Percentiles rank a stretch among this genome's conserved stretches.
Evolutionary conservation across 1,284 basidiomycete species (phyloP).

Genomic region (Mycosarcoma mackinlayi): DNA sequence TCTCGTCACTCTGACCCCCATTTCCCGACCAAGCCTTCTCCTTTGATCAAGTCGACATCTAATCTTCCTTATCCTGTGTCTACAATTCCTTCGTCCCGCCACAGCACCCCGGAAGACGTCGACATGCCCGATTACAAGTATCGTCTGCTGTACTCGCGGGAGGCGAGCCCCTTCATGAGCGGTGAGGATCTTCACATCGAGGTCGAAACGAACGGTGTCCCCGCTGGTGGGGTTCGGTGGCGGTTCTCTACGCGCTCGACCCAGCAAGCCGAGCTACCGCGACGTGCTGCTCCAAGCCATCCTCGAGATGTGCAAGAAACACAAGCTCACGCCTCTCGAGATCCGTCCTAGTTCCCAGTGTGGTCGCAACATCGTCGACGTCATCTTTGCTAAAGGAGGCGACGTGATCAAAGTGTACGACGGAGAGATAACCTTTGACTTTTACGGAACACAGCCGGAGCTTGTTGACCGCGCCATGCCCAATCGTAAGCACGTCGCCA

Average conservation of each 20-base stretch:
- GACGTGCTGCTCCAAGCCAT: conserved; percentile 33
- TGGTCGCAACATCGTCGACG: conserved; percentile 19
- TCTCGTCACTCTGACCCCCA: no score
- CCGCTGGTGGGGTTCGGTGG: conserved; percentile 35
- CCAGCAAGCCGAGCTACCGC: conserved; percentile 21
- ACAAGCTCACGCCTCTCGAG: conserved; percentile 27
- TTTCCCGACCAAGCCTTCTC: no score
- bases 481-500: conserved; percentile 13
- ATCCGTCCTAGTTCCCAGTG: conserved; percentile 17
- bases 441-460: conserved; percentile 30
- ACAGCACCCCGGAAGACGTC: no score
- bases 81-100: no score
- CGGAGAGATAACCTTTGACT: conserved; percentile 25
- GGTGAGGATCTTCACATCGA: conserved; percentile 21
- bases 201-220: conserved; percentile 20
- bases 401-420: conserved; percentile 34
- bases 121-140: conserved; percentile 9
- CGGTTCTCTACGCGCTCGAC: conserved; percentile 18
- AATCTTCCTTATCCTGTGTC: neutral
- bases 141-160: conserved; percentile 17
- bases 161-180: conserved; percentile 5
- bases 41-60: neutral
- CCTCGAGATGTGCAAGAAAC: conserved; percentile 31
- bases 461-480: conserved; percentile 17
- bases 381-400: conserved; percentile 22